phyloP scores from a whole-genome alignment of 2,329 filamentous ascomycete genomes.

The Diplocarpon rosae region DNA sequence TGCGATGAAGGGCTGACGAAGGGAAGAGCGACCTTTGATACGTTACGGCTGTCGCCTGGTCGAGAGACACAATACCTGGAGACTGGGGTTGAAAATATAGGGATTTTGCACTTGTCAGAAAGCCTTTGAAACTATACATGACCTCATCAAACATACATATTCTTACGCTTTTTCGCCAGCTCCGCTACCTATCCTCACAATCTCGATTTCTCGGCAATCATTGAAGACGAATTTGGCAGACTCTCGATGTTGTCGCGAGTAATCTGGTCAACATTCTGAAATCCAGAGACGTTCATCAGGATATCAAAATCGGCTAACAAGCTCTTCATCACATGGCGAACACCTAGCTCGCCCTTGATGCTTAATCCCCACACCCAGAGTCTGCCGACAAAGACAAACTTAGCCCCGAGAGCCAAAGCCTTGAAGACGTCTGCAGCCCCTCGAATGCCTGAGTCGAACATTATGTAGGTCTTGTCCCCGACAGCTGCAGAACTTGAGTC shows the following conservation, averaged over 20 bases:
- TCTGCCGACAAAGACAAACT: constrained; percentile 50
- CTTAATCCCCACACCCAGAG: constrained; percentile 49
- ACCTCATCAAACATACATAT: no score
- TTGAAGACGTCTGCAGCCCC: constrained; percentile 48
- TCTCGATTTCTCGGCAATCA: constrained; percentile 29
- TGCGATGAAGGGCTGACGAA: no score
- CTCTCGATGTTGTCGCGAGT: constrained; percentile 32
- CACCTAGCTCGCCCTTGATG: constrained; percentile 49
- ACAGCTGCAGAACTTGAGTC: constrained; percentile 9
- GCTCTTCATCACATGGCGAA: constrained; percentile 50
- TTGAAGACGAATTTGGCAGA: constrained; percentile 31
- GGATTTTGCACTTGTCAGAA: no score
- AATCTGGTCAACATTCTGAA: constrained; percentile 41
- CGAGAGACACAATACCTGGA: no score
- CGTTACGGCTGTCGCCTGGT: no score
- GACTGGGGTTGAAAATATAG: no score
- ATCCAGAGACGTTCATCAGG: constrained; percentile 47
- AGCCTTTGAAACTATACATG: no score
- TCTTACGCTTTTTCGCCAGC: constrained; percentile 16
- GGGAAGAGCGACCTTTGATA: no score
- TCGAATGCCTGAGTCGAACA: constrained; percentile 46
- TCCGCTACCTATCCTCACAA: constrained; percentile 1
- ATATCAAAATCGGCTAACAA: constrained; percentile 52
- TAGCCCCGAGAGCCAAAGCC: constrained; percentile 48
- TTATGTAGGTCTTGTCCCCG: constrained; percentile 12